Conservation (phyloP, 805 yeast species). For the Saccharomycopsis amapae region DNA sequence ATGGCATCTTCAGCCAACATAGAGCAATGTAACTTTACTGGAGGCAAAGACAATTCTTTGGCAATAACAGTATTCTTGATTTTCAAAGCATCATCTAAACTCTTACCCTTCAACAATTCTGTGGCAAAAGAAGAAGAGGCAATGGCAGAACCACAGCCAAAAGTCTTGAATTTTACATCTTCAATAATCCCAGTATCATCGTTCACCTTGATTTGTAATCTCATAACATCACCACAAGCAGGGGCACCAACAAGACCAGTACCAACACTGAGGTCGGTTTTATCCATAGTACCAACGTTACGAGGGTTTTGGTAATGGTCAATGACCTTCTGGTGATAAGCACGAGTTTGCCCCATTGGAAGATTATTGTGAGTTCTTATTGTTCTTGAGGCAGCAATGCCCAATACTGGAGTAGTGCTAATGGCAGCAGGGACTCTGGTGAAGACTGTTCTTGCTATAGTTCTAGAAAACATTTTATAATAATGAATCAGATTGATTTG, state of each 20-base stretch:
- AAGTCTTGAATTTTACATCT: conserved; percentile 96
- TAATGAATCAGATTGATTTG: too few relatives aligned
- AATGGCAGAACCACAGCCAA: conserved; percentile 98
- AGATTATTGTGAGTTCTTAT: background rate
- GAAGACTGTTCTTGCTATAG: conserved; percentile 1
- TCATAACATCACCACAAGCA: conserved; percentile 99
- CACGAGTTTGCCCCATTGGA: conserved; percentile 2
- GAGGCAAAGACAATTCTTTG: conserved; percentile 88
- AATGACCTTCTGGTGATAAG: conserved; percentile 84
- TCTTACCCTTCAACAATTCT: conserved; percentile 90
- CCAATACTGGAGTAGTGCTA: background rate
- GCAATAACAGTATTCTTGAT: conserved; percentile 94
- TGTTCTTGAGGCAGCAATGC: background rate
- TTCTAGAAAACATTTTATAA: too few relatives aligned
- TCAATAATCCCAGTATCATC: conserved; percentile 86
- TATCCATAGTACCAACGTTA: conserved; percentile 90
- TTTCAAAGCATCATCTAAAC: conserved; percentile 85
- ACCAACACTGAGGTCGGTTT: conserved; percentile 70
- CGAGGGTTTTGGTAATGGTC: conserved; percentile 97
- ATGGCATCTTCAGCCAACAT: conserved; percentile 99
- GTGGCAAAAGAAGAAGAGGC: conserved; percentile 95
- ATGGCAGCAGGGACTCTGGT: background rate
- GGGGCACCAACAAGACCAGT: conserved; percentile 99
- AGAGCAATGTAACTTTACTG: conserved; percentile 94
- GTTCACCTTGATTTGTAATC: conserved; percentile 88